Conservation (phyloP, 495 filamentous ascomycete genomes). For the Aspergillus taichungensis region DNA sequence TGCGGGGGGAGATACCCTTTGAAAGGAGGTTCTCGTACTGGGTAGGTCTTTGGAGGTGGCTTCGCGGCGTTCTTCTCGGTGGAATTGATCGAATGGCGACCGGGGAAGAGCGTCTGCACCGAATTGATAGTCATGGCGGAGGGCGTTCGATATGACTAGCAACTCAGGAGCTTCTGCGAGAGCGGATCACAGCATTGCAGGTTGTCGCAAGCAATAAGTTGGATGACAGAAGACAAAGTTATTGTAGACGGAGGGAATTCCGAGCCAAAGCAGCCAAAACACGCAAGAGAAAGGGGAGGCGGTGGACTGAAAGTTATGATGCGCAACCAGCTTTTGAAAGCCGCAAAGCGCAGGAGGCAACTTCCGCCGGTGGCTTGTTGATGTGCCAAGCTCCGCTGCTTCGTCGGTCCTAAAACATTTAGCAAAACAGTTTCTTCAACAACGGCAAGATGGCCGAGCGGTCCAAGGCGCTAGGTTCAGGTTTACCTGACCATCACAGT, state of each 20-base stretch:
- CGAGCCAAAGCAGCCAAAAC: no score
- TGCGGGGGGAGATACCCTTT: constrained; percentile 61
- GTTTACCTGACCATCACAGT: no score
- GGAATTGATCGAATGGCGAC: constrained; percentile 22
- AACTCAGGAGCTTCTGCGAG: constrained; percentile 19
- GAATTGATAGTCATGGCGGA: constrained; percentile 44
- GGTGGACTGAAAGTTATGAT: no score
- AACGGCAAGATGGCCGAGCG: no score
- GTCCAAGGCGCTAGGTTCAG: no score
- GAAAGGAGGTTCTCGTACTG: constrained; percentile 67
- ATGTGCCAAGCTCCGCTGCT: no score
- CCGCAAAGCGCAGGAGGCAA: no score
- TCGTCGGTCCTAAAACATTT: no score
- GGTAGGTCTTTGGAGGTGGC: constrained; percentile 41
- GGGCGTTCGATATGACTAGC: constrained; percentile 15
- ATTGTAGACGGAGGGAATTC: background rate
- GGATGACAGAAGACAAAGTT: background rate
- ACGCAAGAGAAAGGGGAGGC: no score
- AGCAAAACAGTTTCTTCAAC: no score
- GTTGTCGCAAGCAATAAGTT: constrained; percentile 5
- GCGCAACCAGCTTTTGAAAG: no score
- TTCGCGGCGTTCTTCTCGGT: constrained; percentile 33
- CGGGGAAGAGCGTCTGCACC: constrained; percentile 31
- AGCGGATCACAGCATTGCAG: constrained; percentile 27
- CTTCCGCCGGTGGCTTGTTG: no score